Base-by-base conservation (phyloP, 768 basidiomycete genomes). In the Trametes sanguinea region DNA sequence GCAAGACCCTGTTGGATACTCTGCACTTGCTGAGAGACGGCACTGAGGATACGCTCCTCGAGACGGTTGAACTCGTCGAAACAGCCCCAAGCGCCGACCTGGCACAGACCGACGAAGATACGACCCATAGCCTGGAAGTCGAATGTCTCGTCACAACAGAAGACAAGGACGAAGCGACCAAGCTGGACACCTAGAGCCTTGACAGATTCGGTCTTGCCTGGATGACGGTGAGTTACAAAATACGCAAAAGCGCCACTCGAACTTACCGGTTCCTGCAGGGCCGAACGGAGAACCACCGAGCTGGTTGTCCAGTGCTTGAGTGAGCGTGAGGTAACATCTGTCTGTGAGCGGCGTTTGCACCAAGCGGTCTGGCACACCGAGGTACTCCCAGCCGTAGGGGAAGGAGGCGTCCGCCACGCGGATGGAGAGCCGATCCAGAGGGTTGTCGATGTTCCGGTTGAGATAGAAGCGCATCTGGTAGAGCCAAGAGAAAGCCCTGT, bases 51-150 rank as follows among this genome's bases (percentile, higher is more conserved):
- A 44, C 97, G 88, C 75, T 99, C 97, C 74, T 98, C 97, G 47
- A 99, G 82, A 68, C 97, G 89, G 75, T 99, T 99, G 80, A 97
- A 96, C 76, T 97, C 95, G 72, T 97, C 95, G 75, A 95, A 95
- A 71, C 92, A 95, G 11, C 97, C 97, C 97, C 97, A 99, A 0
- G 97, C 97, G 35, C 97, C 97, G 39, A 98, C 97, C 80, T 97
- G 95, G 77, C 97, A 99, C 13, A 99, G 84, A 54, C 97, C 97
- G 68, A 98, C 88, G 73, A 99, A 99, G 68, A 99, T 98, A 65
- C 97, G 92, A 65, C 97, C 97, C 97, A 99, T 98, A 1, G 97
- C 97, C 73, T 98, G 95, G 81, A 98, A 98, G 75, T 99, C 97
- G 75, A 99, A 98, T 0, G 93, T 97, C 74, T 99, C 97, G 75